Evolutionary conservation across 495 filamentous ascomycete species (phyloP).

Genomic region (Aspergillus cristatus): DNA sequence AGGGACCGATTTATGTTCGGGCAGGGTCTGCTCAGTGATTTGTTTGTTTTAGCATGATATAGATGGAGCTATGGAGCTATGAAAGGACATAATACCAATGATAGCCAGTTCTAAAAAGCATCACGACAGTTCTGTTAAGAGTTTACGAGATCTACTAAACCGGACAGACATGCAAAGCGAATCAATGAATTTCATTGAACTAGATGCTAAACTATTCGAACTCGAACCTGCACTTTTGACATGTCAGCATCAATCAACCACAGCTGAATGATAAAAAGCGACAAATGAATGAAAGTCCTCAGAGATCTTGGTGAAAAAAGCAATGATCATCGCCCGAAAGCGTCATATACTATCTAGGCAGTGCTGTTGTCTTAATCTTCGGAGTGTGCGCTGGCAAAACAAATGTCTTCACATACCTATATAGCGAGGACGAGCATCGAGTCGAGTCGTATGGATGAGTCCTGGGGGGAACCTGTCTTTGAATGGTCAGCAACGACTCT

Average conservation of each 20-base stretch:
- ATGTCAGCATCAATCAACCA: too few relatives aligned
- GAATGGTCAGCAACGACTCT: slow-evolving; percentile 18
- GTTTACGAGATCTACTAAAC: too few relatives aligned
- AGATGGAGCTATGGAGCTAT: slow-evolving; percentile 9
- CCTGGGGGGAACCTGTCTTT: too few relatives aligned
- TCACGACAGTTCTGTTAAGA: too few relatives aligned
- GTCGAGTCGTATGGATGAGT: too few relatives aligned
- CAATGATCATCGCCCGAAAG: slow-evolving; percentile 55
- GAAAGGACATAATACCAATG: not conserved
- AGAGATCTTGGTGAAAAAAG: slow-evolving; percentile 78
- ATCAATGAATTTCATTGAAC: too few relatives aligned
- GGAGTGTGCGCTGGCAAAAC: slow-evolving; percentile 24
- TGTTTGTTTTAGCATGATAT: slow-evolving; percentile 12
- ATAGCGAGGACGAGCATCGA: too few relatives aligned
- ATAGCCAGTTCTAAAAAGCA: too few relatives aligned
- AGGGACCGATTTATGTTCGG: slow-evolving; percentile 24
- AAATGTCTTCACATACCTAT: slow-evolving; percentile 13
- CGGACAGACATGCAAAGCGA: too few relatives aligned
- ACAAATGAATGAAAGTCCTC: slow-evolving; percentile 43
- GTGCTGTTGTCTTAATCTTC: slow-evolving; percentile 63
- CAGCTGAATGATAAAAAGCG: slow-evolving; percentile 6
- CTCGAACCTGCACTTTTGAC: not conserved
- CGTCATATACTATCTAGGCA: slow-evolving; percentile 87
- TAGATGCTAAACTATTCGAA: slow-evolving; percentile 3
- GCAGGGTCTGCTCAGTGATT: too few relatives aligned